phyloP scores from a whole-genome alignment of 2,329 filamentous ascomycete genomes.

The Sclerotinia minor region DNA sequence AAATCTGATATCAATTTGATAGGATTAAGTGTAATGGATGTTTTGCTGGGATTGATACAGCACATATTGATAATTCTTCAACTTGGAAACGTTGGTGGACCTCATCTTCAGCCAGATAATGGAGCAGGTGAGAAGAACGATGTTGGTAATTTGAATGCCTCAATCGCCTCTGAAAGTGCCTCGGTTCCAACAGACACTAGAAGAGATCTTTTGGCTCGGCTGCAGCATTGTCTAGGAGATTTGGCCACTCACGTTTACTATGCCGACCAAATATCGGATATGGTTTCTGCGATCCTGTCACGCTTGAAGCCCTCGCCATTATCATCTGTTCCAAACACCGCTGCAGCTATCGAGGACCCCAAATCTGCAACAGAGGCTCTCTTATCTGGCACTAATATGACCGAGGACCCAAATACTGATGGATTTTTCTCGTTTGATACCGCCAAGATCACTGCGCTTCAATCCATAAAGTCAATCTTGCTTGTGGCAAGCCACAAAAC shows the following conservation, averaged over 20 bases:
- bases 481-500: constrained; percentile 73
- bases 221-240: constrained; percentile 85
- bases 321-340: constrained; percentile 47
- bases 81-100: constrained; percentile 48
- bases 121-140: constrained; percentile 26
- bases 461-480: constrained; percentile 79
- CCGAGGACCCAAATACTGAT: constrained; percentile 54
- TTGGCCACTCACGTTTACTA: constrained; percentile 96
- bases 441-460: constrained; percentile 66
- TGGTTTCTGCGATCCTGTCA: constrained; percentile 78
- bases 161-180: constrained; percentile 42
- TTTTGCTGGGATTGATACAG: constrained; percentile 79
- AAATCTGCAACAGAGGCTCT: constrained; percentile 50
- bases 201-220: constrained; percentile 64
- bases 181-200: constrained; percentile 54
- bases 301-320: constrained; percentile 68
- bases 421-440: constrained; percentile 64
- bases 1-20: constrained; percentile 91
- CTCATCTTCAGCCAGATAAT: constrained; percentile 41
- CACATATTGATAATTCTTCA: constrained; percentile 79
- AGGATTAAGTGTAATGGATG: constrained; percentile 93
- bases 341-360: constrained; percentile 48
- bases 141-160: constrained; percentile 27
- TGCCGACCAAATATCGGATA: constrained; percentile 91
- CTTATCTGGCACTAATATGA: constrained; percentile 49